These are phyloP conservation scores for Schizonepeta tenuifolia DNA, from an alignment of 257 asterid species.

Conservation along the genomic window DNA sequence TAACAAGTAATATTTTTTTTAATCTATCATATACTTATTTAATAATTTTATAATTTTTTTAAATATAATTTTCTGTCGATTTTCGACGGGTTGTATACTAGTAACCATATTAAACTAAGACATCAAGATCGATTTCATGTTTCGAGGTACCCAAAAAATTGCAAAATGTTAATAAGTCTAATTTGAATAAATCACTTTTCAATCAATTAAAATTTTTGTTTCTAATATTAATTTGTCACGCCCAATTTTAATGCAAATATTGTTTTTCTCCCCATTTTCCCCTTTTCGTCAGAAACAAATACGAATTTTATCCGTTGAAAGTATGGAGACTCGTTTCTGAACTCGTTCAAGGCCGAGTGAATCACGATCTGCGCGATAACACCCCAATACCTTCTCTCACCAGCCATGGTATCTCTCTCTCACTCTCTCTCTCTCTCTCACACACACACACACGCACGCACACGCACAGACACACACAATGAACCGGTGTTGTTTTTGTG, in stretches of 20 bases:
- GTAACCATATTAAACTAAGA: too few species aligned
- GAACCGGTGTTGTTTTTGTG: not conserved
- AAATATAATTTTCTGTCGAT: too few species aligned
- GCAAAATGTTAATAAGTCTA: too few species aligned
- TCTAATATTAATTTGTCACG: not conserved
- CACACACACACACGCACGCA: not conserved
- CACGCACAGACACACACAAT: not conserved
- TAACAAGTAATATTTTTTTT: too few species aligned
- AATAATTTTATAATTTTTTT: too few species aligned
- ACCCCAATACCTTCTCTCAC: slow-evolving; percentile 22
- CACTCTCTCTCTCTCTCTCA: not conserved
- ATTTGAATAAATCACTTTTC: too few species aligned
- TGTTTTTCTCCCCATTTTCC: not conserved
- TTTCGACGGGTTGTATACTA: too few species aligned
- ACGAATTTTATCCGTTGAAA: not conserved
- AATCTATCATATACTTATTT: too few species aligned
- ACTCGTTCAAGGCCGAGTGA: slow-evolving; percentile 26
- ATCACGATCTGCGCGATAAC: slow-evolving; percentile 27
- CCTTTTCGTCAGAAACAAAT: not conserved
- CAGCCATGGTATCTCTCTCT: slow-evolving; percentile 43
- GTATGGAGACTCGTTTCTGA: not conserved
- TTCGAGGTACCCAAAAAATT: too few species aligned
- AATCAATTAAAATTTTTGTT: too few species aligned
- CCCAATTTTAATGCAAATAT: not conserved
- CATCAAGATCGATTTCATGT: too few species aligned